phyloP scores from a whole-genome alignment of 2,329 filamentous ascomycete genomes.

The Gaeumannomyces sp. region DNA sequence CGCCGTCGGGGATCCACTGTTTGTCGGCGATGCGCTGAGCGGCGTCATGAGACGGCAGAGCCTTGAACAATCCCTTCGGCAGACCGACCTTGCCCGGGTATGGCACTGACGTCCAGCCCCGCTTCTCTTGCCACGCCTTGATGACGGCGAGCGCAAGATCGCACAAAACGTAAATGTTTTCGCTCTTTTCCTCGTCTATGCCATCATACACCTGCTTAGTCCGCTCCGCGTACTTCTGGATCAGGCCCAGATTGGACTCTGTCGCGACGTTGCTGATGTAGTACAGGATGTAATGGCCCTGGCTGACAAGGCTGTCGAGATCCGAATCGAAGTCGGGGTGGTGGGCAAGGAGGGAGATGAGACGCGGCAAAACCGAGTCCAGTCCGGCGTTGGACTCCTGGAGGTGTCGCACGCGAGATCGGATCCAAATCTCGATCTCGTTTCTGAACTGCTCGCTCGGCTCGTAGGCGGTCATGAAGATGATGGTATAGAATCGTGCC shows the following conservation, averaged over 20 bases:
- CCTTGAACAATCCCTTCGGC: constrained; percentile 70
- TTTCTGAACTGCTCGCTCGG: constrained; percentile 65
- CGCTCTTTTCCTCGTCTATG: constrained; percentile 57
- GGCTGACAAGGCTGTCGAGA: constrained; percentile 66
- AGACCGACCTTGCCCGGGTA: constrained; percentile 76
- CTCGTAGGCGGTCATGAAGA: constrained; percentile 90
- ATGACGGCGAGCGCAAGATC: constrained; percentile 81
- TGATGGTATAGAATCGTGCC: constrained; percentile 76
- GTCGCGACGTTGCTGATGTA: constrained; percentile 79
- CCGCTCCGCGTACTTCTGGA: constrained; percentile 87
- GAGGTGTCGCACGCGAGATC: constrained; percentile 68
- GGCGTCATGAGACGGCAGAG: constrained; percentile 67
- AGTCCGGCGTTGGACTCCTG: constrained; percentile 52
- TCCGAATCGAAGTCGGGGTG: constrained; percentile 79
- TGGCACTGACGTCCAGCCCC: constrained; percentile 78
- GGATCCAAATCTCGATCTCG: constrained; percentile 80
- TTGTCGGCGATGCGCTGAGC: constrained; percentile 84
- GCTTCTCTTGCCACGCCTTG: constrained; percentile 77
- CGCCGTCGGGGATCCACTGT: constrained; percentile 71
- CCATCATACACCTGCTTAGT: constrained; percentile 86
- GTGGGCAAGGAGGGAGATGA: constrained; percentile 84
- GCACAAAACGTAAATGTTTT: constrained; percentile 77
- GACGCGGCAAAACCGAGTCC: constrained; percentile 72
- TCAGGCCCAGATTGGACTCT: constrained; percentile 79
- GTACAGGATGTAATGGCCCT: constrained; percentile 83